Evolutionary conservation across 257 asterid species (phyloP).

Genomic region (Solanum megistacrolobum): DNA sequence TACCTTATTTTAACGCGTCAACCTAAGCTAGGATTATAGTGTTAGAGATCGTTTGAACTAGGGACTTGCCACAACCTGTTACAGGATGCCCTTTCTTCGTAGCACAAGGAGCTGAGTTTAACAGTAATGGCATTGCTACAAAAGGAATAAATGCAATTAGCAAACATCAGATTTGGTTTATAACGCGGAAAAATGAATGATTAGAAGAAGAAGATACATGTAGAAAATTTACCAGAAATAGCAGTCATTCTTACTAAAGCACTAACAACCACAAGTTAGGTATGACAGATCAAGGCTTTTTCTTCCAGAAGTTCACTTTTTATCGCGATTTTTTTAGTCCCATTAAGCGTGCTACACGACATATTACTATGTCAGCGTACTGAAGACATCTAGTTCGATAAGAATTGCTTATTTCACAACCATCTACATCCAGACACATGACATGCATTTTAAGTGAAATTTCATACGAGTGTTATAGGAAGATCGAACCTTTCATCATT

Average conservation of each 20-base stretch:
- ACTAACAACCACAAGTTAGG: background rate
- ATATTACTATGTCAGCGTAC: background rate
- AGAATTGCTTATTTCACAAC: background rate
- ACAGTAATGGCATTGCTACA: slow-evolving; percentile 1
- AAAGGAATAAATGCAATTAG: background rate
- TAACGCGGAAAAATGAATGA: background rate
- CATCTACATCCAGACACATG: background rate
- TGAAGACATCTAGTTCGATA: background rate
- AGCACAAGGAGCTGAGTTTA: background rate
- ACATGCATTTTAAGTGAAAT: background rate
- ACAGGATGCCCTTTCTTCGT: background rate
- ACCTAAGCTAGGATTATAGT: background rate
- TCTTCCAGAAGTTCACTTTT: background rate
- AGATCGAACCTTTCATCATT: too few relatives aligned
- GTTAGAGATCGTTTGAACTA: background rate
- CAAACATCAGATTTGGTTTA: background rate
- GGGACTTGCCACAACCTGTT: background rate
- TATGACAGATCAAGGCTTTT: background rate
- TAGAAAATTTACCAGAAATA: background rate
- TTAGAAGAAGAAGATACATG: background rate
- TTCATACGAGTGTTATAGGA: too few relatives aligned
- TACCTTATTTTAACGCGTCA: background rate
- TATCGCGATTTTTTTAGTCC: background rate
- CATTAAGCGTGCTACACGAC: background rate
- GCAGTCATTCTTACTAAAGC: background rate